Base-by-base conservation (phyloP, 2,329 filamentous ascomycete species). In the Penicillium italicum region DNA sequence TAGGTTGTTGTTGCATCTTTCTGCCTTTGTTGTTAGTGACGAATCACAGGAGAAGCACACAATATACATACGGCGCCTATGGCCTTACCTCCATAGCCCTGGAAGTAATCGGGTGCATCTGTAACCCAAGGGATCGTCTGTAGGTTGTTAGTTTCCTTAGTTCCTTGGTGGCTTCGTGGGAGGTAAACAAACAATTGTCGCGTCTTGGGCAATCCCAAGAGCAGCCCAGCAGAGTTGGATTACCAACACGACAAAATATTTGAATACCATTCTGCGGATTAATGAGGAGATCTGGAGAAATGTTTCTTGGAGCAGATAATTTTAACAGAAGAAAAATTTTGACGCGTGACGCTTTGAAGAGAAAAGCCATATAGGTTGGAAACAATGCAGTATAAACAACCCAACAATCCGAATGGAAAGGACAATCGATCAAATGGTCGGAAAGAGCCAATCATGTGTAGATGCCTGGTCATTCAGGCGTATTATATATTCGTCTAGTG, bases 51-150 rank as follows among this genome's bases (percentile, higher is more conserved):
- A 22, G 10, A 26, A 28, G 16, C 4, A 16, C 12, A 34, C 2
- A 22, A 22, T 1, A 33, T 24, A 51, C 53, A 5, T 28, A 51
- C 53, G 4, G 34, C 33, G 12, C 40, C 47, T 9, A 55, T n/a
- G 5, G 9, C 47, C 41, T 51, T 44, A 20, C 11, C 53, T 3
- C 53, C 53, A 45, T 55, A 55, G 16, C 53, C 53, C 12, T 55
- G 20, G 47, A 55, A 51, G 46, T 51, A 55, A 37, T 51, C 53
- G 2, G 53, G 53, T 1, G 31, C 53, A n/a, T 50, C 33, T 7
- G 46, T 43, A 4, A 55, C 47, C 46, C 47, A 55, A n/a, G 53
- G 53, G 8, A 55, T 51, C 0, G 53, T 51, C 53, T 55, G 12
- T 38, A 5, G 33, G 16, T n/a, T 24, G 18, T 43, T 24, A 50